phyloP scores from a whole-genome alignment of 108 stramenopile genomes.

The Skeletonema grethae region DNA sequence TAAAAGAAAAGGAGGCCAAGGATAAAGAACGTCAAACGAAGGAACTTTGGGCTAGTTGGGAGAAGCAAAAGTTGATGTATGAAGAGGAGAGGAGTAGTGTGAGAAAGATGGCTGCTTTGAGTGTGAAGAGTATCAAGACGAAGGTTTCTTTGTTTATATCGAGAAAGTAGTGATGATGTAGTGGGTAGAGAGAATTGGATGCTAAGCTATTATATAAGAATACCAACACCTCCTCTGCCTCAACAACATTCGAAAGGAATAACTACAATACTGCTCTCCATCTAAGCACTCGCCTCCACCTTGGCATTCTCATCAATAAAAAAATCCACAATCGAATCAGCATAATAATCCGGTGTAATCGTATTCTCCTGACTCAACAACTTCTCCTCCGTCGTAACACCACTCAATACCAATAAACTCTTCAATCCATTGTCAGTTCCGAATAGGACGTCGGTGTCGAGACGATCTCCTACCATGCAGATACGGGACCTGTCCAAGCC shows the following conservation, averaged over 20 bases:
- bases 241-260: neutral
- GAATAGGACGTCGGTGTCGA: conserved; percentile 98
- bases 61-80: conserved; percentile 2
- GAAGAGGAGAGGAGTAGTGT: conserved; percentile 38
- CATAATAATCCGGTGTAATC: conserved; percentile 95
- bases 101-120: conserved; percentile 27
- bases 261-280: neutral
- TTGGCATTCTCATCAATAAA: conserved; percentile 50
- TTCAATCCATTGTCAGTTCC: conserved; percentile 96
- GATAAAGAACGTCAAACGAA: conserved; percentile 15
- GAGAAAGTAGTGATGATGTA: neutral
- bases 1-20: conserved; percentile 9
- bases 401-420: conserved; percentile 92
- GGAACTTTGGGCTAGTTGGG: neutral
- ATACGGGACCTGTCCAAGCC: conserved; percentile 76
- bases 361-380: conserved; percentile 87
- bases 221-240: neutral
- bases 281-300: conserved; percentile 28
- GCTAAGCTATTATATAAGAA: neutral
- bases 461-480: conserved; percentile 98
- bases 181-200: neutral
- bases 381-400: conserved; percentile 95
- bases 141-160: conserved; percentile 18
- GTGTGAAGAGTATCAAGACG: conserved; percentile 27
- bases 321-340: conserved; percentile 95